These are phyloP conservation scores for Mycena sp. DNA, from an alignment of 1,284 basidiomycete genomes.

Conservation along the genomic window DNA sequence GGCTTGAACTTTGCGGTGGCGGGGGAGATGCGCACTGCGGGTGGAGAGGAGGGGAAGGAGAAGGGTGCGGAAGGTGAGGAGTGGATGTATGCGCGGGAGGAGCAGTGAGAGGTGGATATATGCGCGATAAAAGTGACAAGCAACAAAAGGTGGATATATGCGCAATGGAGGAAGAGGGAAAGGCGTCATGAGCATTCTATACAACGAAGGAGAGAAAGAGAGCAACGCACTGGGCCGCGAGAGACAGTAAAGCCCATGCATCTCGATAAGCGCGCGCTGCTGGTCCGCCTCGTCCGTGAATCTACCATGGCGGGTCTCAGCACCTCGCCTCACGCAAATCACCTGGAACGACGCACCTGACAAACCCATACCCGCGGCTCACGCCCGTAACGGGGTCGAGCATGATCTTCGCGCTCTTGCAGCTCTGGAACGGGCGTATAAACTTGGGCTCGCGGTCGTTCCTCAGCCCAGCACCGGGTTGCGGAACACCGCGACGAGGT, in stretches of 20 bases:
- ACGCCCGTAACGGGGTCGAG: conserved; percentile 88
- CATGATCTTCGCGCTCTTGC: conserved; percentile 95
- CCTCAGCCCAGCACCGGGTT: conserved; percentile 85
- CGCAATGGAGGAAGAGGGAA: conserved; percentile 1
- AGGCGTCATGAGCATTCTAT: too few species aligned
- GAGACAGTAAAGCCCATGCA: conserved; percentile 88
- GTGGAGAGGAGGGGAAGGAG: conserved; percentile 19
- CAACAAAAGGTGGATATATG: neutral
- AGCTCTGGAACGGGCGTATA: conserved; percentile 86
- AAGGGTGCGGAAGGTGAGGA: conserved; percentile 30
- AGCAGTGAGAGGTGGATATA: too few species aligned
- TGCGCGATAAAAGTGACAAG: too few species aligned
- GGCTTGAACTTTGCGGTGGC: conserved; percentile 89
- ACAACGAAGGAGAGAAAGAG: neutral
- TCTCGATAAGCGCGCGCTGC: conserved; percentile 87
- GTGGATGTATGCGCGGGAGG: too few species aligned
- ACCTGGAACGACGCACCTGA: conserved; percentile 61
- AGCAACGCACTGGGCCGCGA: conserved; percentile 79
- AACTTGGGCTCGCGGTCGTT: conserved; percentile 86
- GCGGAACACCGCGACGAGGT: conserved; percentile 85
- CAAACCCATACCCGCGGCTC: conserved; percentile 91
- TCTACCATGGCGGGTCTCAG: conserved; percentile 45
- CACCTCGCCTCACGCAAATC: neutral
- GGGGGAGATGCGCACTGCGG: conserved; percentile 84
- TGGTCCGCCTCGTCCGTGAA: conserved; percentile 90